These are phyloP conservation scores for Aspergillus hortae DNA, from an alignment of 2,329 filamentous ascomycete genomes.

Conservation along the genomic window DNA sequence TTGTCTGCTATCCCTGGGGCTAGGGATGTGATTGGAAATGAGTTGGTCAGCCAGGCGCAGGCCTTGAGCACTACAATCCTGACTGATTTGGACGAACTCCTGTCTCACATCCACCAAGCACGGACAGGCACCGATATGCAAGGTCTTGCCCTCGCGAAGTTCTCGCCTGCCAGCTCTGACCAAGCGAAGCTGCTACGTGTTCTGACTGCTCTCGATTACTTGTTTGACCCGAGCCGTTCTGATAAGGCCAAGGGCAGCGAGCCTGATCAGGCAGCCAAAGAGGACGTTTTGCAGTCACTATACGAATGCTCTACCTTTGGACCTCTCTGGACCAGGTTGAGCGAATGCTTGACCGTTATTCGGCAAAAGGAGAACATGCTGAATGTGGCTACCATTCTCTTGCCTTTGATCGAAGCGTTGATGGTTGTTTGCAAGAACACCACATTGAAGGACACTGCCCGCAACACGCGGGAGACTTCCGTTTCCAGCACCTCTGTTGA, in stretches of 20 bases:
- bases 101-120: conserved; percentile 81
- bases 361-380: conserved; percentile 91
- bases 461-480: conserved; percentile 62
- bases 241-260: conserved; percentile 52
- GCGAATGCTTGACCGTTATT: conserved; percentile 82
- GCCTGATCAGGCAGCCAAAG: conserved; percentile 62
- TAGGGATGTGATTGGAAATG: conserved; percentile 85
- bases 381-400: conserved; percentile 90
- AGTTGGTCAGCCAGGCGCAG: conserved; percentile 84
- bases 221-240: conserved; percentile 78
- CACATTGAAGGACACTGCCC: conserved; percentile 65
- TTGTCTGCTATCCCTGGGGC: conserved; percentile 88
- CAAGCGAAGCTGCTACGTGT: conserved; percentile 94
- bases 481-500: conserved; percentile 75
- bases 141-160: conserved; percentile 87
- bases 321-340: conserved; percentile 87
- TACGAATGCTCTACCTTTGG: conserved; percentile 91
- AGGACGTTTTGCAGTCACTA: conserved; percentile 78
- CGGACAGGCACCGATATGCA: conserved; percentile 91
- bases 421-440: conserved; percentile 99
- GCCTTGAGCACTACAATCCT: conserved; percentile 80
- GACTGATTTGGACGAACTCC: conserved; percentile 75
- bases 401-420: conserved; percentile 90
- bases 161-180: conserved; percentile 92
- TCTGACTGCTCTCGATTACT: conserved; percentile 87